Evolutionary conservation across 2,329 filamentous ascomycete species (phyloP).

Genomic region (Aspergillus sp.): DNA sequence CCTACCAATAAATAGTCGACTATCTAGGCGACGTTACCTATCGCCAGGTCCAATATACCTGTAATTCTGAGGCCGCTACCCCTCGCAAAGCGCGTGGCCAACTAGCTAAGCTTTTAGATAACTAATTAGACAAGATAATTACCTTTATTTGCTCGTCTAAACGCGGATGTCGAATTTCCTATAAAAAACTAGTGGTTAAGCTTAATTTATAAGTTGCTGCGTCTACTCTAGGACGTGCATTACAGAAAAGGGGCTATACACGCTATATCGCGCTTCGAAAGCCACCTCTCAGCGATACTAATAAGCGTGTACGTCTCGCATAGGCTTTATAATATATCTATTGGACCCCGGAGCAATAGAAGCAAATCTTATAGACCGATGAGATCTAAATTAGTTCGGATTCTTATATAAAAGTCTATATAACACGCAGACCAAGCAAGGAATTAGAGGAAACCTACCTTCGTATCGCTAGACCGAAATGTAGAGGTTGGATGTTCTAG

Average conservation of each 20-base stretch:
- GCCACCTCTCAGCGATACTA: not conserved
- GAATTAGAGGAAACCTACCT: not conserved
- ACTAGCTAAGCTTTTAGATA: not conserved
- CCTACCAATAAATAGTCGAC: too few relatives aligned
- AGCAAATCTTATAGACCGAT: not conserved
- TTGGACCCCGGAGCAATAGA: not conserved
- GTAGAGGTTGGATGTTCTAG: too few relatives aligned
- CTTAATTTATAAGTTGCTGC: not conserved
- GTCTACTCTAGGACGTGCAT: not conserved
- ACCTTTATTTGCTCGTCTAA: not conserved
- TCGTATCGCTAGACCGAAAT: not conserved
- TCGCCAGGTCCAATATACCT: too few relatives aligned
- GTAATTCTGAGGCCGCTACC: too few relatives aligned
- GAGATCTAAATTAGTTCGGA: not conserved
- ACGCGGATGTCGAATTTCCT: not conserved
- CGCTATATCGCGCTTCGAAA: not conserved
- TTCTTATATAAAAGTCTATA: too few relatives aligned
- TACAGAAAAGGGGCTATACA: too few relatives aligned
- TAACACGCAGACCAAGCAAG: not conserved
- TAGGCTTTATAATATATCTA: not conserved
- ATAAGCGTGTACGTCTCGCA: not conserved
- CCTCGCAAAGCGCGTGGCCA: constrained; percentile 1
- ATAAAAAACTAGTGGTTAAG: not conserved
- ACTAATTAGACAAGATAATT: not conserved
- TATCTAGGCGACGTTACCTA: too few relatives aligned